A percentile compares a stretch with the other conserved stretches of the same genome.
Evolutionary conservation across 2,329 filamentous ascomycete genomes (phyloP).

Genomic region (Penicillium hordei): DNA sequence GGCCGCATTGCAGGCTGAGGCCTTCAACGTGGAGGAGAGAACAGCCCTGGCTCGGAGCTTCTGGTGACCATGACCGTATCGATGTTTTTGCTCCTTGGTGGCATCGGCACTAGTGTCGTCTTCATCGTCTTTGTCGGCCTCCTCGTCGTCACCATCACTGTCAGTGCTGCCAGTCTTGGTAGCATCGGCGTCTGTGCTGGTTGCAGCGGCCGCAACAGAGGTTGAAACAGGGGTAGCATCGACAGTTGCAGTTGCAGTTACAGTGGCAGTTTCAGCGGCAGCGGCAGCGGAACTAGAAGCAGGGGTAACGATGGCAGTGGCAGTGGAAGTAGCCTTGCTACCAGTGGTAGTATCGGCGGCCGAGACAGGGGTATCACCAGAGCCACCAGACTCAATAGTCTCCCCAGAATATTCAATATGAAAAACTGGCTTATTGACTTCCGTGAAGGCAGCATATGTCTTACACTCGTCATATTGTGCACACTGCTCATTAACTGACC

Average conservation of each 20-base stretch:
- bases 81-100: neutral
- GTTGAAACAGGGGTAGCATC: neutral
- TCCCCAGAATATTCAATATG: conserved; percentile 66
- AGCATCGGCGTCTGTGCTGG: neutral
- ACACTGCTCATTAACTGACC: conserved; percentile 71
- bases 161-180: too few relatives aligned
- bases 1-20: conserved; percentile 49
- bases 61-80: neutral
- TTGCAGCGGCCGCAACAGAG: neutral
- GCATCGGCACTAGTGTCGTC: neutral
- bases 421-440: conserved; percentile 66
- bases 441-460: conserved; percentile 58
- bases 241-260: too few relatives aligned
- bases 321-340: neutral
- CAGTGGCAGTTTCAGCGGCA: neutral
- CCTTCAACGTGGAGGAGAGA: conserved; percentile 26
- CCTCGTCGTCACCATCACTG: conserved; percentile 28
- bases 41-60: conserved; percentile 1
- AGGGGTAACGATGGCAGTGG: neutral
- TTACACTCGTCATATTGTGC: conserved; percentile 60
- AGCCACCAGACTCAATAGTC: neutral
- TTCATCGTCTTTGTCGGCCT: neutral
- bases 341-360: neutral
- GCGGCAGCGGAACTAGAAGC: neutral
- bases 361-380: neutral